These are phyloP conservation scores for Dactylonectria estremocensis DNA, from an alignment of 2,329 filamentous ascomycete species.

Conservation along the genomic window DNA sequence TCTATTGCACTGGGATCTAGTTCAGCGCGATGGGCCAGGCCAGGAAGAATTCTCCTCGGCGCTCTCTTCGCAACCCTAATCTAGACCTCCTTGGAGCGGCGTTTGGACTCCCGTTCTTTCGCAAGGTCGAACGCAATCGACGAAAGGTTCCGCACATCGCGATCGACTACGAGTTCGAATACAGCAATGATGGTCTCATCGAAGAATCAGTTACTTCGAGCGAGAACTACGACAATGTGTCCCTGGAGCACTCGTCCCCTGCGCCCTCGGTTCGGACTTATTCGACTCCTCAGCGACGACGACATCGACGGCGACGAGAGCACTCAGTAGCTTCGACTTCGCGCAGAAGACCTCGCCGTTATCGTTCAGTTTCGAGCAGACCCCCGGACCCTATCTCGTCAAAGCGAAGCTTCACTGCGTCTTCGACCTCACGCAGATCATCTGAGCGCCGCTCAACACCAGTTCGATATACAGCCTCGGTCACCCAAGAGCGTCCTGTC, in stretches of 20 bases:
- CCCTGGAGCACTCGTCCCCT: conserved; percentile 21
- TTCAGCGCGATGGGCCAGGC: conserved; percentile 41
- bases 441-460: conserved; percentile 17
- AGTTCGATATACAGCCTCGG: conserved; percentile 23
- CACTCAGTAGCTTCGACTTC: not conserved
- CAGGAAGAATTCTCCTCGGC: conserved; percentile 32
- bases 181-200: not conserved
- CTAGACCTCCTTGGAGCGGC: conserved; percentile 48
- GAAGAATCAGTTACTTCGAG: conserved; percentile 13
- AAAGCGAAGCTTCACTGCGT: not conserved
- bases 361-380: too few relatives aligned
- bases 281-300: not conserved
- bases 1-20: conserved; percentile 12
- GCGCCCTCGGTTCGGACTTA: conserved; percentile 9
- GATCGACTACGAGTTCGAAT: conserved; percentile 21
- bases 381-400: not conserved
- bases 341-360: too few relatives aligned
- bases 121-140: conserved; percentile 24
- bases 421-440: not conserved
- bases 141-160: conserved; percentile 24
- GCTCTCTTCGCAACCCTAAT: conserved; percentile 32
- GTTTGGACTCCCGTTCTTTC: conserved; percentile 47
- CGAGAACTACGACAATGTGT: conserved; percentile 17
- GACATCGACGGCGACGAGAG: not conserved
- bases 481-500: conserved; percentile 19